Percentiles rank a stretch among this genome's conserved stretches.
Evolutionary conservation across 2,329 filamentous ascomycete species (phyloP).

Genomic region (Microascus cirrosus): DNA sequence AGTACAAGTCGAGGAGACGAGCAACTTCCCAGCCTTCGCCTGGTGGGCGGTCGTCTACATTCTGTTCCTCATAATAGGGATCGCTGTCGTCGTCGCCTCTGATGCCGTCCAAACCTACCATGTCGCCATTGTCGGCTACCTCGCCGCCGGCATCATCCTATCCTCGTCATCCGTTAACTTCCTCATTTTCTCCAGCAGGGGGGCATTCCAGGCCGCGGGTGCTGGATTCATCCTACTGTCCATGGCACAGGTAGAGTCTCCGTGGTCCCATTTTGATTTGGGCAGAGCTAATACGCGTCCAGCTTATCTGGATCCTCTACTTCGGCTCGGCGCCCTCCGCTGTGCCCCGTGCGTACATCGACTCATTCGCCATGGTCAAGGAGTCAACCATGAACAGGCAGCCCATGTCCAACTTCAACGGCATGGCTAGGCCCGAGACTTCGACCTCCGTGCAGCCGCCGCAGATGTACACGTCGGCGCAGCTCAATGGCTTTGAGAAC

Average conservation of each 20-base stretch:
- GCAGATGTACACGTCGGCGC: constrained; percentile 95
- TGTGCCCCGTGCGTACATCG: constrained; percentile 78
- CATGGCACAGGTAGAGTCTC: constrained; percentile 64
- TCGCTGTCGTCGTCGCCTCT: constrained; percentile 74
- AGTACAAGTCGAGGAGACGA: constrained; percentile 20
- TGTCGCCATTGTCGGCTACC: constrained; percentile 81
- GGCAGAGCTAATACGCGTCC: constrained; percentile 10
- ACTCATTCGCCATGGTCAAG: constrained; percentile 91
- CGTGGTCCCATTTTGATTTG: background rate
- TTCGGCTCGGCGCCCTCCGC: constrained; percentile 88
- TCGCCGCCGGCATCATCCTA: constrained; percentile 72
- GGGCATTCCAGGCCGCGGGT: constrained; percentile 71
- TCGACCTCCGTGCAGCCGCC: constrained; percentile 68
- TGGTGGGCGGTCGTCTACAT: constrained; percentile 90
- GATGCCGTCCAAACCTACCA: constrained; percentile 82
- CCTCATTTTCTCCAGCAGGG: constrained; percentile 65
- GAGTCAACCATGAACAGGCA: constrained; percentile 59
- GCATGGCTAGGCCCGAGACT: constrained; percentile 67
- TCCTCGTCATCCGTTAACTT: constrained; percentile 79
- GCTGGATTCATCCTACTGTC: constrained; percentile 90
- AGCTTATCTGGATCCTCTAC: constrained; percentile 99
- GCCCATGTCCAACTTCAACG: constrained; percentile 64
- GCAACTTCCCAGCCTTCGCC: constrained; percentile 68
- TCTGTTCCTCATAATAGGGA: constrained; percentile 68
- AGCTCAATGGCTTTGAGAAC: constrained; percentile 92